Evolutionary conservation across 495 filamentous ascomycete species (phyloP).

Genomic region (Tuber umbilicatum): DNA sequence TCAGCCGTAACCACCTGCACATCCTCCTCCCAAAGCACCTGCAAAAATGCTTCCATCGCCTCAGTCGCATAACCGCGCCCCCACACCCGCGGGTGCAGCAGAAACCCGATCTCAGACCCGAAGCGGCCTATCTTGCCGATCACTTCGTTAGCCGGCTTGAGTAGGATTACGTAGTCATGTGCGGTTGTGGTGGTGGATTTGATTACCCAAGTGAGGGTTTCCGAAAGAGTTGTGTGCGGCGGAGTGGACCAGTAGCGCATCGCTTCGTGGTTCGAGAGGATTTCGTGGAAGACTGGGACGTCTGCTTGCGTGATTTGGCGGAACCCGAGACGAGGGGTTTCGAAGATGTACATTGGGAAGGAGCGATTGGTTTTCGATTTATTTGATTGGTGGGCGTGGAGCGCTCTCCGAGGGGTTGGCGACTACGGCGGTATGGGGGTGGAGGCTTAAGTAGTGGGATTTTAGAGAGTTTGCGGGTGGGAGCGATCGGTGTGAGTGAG

Average conservation of each 20-base stretch:
- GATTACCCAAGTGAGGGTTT: not conserved
- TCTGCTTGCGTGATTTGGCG: conserved; percentile 10
- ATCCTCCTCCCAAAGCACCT: conserved; percentile 11
- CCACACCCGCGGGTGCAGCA: conserved; percentile 15
- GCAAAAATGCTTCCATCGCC: conserved; percentile 8
- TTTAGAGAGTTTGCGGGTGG: not conserved
- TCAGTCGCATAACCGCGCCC: conserved; percentile 17
- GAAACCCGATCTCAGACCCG: conserved; percentile 2
- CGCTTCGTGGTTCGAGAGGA: conserved; percentile 11
- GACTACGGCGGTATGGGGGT: too few relatives aligned
- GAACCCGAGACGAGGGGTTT: conserved; percentile 18
- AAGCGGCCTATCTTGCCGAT: conserved; percentile 15
- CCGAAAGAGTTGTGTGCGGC: not conserved
- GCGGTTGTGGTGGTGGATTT: not conserved
- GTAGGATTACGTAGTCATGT: not conserved
- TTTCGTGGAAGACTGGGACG: conserved; percentile 2
- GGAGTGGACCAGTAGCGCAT: conserved; percentile 10
- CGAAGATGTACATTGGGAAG: not conserved
- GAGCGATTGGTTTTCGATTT: too few relatives aligned
- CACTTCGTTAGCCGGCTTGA: conserved; percentile 5
- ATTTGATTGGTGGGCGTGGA: not conserved
- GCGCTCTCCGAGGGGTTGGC: not conserved
- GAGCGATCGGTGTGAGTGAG: not conserved
- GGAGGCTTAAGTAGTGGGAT: not conserved
- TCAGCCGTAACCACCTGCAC: conserved; percentile 4